Evolutionary conservation across 2,329 filamentous ascomycete species (phyloP).

Genomic region (Fusarium buharicum): DNA sequence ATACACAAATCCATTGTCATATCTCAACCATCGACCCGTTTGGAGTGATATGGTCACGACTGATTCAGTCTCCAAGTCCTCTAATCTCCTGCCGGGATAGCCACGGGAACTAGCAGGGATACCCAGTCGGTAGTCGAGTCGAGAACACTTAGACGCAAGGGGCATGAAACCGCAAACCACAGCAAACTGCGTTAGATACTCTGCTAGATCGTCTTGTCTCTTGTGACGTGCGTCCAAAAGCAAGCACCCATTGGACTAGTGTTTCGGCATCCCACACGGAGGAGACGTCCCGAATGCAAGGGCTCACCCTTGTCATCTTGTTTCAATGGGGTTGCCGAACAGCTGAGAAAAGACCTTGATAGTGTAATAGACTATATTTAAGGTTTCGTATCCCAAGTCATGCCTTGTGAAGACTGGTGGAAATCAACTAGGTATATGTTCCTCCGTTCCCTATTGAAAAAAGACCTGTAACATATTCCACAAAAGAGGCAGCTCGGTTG

Average conservation of each 20-base stretch:
- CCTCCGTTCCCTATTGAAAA: not conserved
- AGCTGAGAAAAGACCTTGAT: not conserved
- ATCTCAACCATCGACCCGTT: not conserved
- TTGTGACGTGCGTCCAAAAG: not conserved
- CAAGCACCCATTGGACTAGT: constrained; percentile 8
- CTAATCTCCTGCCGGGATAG: constrained; percentile 8
- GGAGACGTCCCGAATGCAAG: not conserved
- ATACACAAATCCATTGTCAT: not conserved
- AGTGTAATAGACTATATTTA: constrained; percentile 10
- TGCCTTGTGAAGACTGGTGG: constrained; percentile 21
- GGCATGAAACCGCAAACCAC: constrained; percentile 10
- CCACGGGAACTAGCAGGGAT: constrained; percentile 31
- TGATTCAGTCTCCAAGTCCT: constrained; percentile 9
- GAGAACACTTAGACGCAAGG: constrained; percentile 3
- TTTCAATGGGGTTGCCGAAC: constrained; percentile 14
- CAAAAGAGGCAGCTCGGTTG: constrained; percentile 20
- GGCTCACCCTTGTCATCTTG: not conserved
- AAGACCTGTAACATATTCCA: constrained; percentile 2
- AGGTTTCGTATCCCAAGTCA: constrained; percentile 11
- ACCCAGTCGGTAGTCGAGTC: not conserved
- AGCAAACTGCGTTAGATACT: not conserved
- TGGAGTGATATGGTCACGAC: not conserved
- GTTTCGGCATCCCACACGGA: constrained; percentile 6
- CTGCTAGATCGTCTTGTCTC: not conserved
- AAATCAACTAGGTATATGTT: constrained; percentile 7